Base-by-base conservation (phyloP, 2,329 filamentous ascomycete species). In the Phyllachora maydis region DNA sequence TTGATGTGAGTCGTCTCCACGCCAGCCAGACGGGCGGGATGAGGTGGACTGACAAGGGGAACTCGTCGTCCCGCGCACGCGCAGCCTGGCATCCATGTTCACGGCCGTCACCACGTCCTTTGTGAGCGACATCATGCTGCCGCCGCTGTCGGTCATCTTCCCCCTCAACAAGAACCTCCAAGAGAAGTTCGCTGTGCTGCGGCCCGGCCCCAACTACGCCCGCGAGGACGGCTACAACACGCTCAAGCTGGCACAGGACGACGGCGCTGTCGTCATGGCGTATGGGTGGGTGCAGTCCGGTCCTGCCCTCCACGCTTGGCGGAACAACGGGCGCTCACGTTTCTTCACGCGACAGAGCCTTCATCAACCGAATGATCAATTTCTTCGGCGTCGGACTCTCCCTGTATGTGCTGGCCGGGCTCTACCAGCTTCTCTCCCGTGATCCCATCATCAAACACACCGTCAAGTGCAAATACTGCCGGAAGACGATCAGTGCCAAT, bases 401-500 rank as follows among this genome's bases (percentile, higher is more conserved):
- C 8, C 49, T 79, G 7, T 81, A 77, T 39, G 46, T 53, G 0
- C 52, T 79, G 14, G 72, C 70, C 2, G 54, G 56, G 23, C 20
- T 64, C 18, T 79, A 77, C 39, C 65, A 68, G 34, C 55, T 52
- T 30, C 38, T 66, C 8, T 65, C 61, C 8, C 53, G 59, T 8
- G 71, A 78, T 24, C 62, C 65, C 9, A 71, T 79, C 31, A 73
- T 79, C 41, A 78, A 77, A 49, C 65, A 62, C 33, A 65, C 61
- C 14, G 55, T 68, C 24, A 73, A 67, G 44, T 81, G 73, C 47
- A 60, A 52, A 37, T 79, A 72, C 36, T 76, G 71, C 39, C 52
- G 58, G 29, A 67, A 69, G 43, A 50, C 47, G 13, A 65, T 75
- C 27, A 70, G 59, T 35, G 58, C 64, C 24, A 68, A 69, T 57